A percentile compares a stretch with the other conserved stretches of the same genome.
These are phyloP conservation scores for Mortierella sp. DNA, from an alignment of 371 early-diverging fungal species.

Conservation along the genomic window DNA sequence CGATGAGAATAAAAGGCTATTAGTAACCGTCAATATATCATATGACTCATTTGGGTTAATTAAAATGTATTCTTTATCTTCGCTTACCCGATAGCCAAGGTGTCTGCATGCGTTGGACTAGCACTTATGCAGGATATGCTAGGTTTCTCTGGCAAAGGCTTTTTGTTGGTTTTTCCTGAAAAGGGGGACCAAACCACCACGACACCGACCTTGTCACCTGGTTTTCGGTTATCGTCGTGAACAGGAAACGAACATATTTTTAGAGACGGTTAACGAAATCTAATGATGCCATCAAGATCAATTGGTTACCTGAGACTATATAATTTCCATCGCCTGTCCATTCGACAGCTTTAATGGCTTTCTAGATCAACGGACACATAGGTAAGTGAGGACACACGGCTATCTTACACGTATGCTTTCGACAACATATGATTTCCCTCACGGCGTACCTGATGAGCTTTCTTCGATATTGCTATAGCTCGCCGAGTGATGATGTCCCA, in stretches of 20 bases:
- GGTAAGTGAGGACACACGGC: background rate
- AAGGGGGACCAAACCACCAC: constrained; percentile 42
- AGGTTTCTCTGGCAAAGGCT: constrained; percentile 21
- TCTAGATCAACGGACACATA: constrained; percentile 14
- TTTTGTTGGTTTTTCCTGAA: constrained; percentile 7
- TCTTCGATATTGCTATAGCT: constrained; percentile 1
- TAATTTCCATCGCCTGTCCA: constrained; percentile 39
- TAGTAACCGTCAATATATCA: background rate
- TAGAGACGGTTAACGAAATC: background rate
- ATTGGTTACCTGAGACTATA: constrained; percentile 36
- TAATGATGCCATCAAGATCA: background rate
- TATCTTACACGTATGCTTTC: too few relatives aligned
- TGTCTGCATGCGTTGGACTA: constrained; percentile 18
- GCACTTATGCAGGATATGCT: constrained; percentile 36
- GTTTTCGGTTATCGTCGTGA: background rate
- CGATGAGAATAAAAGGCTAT: background rate
- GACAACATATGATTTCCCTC: background rate
- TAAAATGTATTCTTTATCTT: background rate
- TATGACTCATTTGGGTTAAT: background rate
- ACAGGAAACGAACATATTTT: background rate
- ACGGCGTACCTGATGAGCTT: constrained; percentile 34
- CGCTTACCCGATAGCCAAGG: constrained; percentile 39
- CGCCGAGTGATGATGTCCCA: constrained; percentile 29
- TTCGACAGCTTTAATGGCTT: constrained; percentile 43
- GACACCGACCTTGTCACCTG: constrained; percentile 40